These are phyloP conservation scores for Euphorbia corollata DNA, from an alignment of 441 rosid genomes.

Conservation along the genomic window DNA sequence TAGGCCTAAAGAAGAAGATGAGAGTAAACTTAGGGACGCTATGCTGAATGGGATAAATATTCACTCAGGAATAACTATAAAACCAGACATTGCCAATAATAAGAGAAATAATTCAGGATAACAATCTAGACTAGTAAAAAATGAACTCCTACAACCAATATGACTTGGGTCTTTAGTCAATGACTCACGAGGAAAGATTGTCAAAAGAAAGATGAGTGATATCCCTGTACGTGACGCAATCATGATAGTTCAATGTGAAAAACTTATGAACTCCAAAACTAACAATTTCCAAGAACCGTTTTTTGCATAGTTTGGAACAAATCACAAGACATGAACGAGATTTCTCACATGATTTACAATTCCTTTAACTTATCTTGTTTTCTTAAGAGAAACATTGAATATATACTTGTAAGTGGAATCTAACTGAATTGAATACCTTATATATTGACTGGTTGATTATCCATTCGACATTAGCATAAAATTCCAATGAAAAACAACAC, in stretches of 20 bases:
- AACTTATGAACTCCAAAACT: neutral
- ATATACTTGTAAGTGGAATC: neutral
- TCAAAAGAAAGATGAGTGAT: neutral
- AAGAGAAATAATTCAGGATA: neutral
- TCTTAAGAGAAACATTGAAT: neutral
- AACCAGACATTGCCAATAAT: neutral
- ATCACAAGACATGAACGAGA: neutral
- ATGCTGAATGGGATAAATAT: neutral
- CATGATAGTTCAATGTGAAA: too few species aligned
- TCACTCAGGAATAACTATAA: neutral
- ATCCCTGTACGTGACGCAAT: neutral
- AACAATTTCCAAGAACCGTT: neutral
- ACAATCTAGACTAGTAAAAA: neutral
- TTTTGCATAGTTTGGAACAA: neutral
- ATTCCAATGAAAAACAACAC: neutral
- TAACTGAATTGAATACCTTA: neutral
- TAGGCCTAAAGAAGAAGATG: neutral
- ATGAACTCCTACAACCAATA: neutral
- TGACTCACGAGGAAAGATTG: neutral
- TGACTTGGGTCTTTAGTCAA: neutral
- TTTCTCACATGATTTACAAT: neutral
- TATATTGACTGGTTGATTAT: neutral
- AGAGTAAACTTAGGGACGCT: slow-evolving; percentile 2
- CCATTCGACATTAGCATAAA: neutral
- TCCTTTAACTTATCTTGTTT: neutral